Conservation (phyloP, 2,329 filamentous ascomycete genomes). For the Metarhizium sp. region DNA sequence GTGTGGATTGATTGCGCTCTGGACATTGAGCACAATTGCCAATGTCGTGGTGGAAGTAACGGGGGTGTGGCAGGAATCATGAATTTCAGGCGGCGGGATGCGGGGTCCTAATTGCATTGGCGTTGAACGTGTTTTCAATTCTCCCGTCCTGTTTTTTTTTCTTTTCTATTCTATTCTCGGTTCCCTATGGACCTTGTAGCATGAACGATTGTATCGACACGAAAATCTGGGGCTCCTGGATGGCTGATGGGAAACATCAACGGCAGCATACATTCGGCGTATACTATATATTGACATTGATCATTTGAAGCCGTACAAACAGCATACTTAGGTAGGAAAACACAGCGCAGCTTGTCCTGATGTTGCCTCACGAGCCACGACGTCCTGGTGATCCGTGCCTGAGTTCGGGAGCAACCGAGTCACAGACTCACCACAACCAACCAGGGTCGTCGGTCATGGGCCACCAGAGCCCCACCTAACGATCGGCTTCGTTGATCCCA, state of each 20-base stretch:
- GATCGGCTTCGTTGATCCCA: too few species aligned
- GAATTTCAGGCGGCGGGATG: background rate
- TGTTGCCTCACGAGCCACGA: too few species aligned
- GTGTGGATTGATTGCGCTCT: slow-evolving; percentile 68
- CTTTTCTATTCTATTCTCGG: background rate
- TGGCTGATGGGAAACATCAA: background rate
- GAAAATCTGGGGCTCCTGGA: background rate
- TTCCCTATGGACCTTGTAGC: background rate
- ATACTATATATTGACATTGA: background rate
- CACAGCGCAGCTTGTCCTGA: too few species aligned
- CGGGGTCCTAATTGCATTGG: background rate
- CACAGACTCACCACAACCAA: too few species aligned
- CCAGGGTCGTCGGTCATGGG: too few species aligned
- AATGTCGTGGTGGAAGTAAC: slow-evolving; percentile 76
- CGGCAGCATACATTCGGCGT: background rate
- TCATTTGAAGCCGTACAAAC: too few species aligned
- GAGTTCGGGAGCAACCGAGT: too few species aligned
- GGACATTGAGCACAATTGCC: slow-evolving; percentile 67
- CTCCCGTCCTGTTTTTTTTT: background rate
- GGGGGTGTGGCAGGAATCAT: slow-evolving; percentile 34
- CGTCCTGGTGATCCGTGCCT: too few species aligned
- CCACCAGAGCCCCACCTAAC: too few species aligned
- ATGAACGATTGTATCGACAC: too few species aligned
- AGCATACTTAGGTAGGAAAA: too few species aligned
- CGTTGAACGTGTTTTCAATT: background rate